Evolutionary conservation across 176 grass and related monocot species (phyloP).

Genomic region (Themeda triandra): DNA sequence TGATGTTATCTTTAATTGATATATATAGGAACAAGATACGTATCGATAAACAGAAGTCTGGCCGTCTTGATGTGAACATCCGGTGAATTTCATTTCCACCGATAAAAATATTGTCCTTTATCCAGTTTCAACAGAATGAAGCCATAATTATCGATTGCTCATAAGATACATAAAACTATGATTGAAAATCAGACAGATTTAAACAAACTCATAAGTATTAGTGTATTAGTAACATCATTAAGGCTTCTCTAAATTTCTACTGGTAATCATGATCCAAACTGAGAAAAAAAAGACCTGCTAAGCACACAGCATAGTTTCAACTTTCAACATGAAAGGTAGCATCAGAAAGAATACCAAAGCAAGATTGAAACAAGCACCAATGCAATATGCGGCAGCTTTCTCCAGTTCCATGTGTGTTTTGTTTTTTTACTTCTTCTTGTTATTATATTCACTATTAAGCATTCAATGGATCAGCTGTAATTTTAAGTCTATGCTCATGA

Average conservation of each 20-base stretch:
- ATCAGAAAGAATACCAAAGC: neutral
- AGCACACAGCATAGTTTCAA: neutral
- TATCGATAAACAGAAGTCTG: neutral
- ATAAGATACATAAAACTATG: neutral
- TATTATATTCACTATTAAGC: no score
- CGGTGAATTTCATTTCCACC: neutral
- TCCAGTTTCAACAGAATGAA: neutral
- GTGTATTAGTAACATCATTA: neutral
- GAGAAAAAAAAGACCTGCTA: neutral
- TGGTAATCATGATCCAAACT: neutral
- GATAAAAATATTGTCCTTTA: neutral
- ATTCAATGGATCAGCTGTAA: neutral
- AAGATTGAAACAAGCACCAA: neutral
- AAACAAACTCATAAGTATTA: neutral
- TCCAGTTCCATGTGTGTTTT: neutral
- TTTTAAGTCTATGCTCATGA: constrained; percentile 6
- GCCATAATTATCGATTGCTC: neutral
- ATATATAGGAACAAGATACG: neutral
- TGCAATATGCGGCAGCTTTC: neutral
- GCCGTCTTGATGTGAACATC: neutral
- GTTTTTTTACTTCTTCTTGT: neutral
- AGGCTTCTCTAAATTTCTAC: neutral
- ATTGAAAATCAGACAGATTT: neutral
- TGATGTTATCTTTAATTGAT: neutral
- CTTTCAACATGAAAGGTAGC: neutral